Conservation (phyloP, 2,329 filamentous ascomycete genomes). For the Fusarium globosum region DNA sequence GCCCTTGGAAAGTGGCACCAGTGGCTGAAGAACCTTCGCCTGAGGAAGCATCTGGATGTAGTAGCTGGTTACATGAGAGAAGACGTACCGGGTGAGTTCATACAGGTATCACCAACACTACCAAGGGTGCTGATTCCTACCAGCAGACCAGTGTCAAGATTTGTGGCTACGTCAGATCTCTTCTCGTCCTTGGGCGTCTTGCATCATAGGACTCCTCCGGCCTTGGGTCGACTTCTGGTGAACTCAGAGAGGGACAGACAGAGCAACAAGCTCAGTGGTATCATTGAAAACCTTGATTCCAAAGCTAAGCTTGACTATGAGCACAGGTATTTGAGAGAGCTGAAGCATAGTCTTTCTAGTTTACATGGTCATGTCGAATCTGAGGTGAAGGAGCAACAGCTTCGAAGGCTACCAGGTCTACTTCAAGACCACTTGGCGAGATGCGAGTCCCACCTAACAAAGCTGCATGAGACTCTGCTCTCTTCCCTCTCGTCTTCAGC, state of each 20-base stretch:
- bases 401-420: neutral
- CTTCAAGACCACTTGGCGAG: slow-evolving; percentile 3
- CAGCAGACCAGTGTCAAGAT: neutral
- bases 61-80: neutral
- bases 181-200: neutral
- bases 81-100: neutral
- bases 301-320: slow-evolving; percentile 22
- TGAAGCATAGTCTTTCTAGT: slow-evolving; percentile 21
- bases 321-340: slow-evolving; percentile 16
- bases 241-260: neutral
- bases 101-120: neutral
- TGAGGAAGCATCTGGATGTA: slow-evolving; percentile 8
- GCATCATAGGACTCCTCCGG: rapidly evolving
- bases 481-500: neutral
- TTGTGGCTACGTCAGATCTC: slow-evolving; percentile 15
- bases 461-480: neutral
- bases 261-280: neutral
- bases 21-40: slow-evolving; percentile 29
- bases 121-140: neutral
- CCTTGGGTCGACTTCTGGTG: neutral
- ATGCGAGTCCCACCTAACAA: neutral
- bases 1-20: neutral
- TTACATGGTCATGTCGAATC: neutral
- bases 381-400: neutral
- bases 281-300: slow-evolving; percentile 16